Evolutionary conservation across 2,329 filamentous ascomycete genomes (phyloP).

Genomic region (Coniochaeta ligniaria): DNA sequence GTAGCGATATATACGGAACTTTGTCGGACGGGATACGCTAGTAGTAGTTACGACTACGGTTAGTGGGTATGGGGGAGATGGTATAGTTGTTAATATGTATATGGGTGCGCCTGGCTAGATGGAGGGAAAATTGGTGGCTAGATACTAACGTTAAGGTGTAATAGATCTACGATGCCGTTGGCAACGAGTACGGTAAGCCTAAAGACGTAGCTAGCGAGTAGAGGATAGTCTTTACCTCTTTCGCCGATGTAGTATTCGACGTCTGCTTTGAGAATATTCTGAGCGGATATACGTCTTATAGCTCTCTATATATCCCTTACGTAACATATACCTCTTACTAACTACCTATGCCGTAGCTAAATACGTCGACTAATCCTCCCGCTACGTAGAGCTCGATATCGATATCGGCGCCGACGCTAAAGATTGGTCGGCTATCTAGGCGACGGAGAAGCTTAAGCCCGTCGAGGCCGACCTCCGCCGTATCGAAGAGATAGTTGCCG

Average conservation of each 20-base stretch:
- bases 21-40: conserved; percentile 83
- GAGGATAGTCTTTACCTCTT: conserved; percentile 88
- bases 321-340: no score
- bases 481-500: conserved; percentile 82
- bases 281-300: conserved; percentile 52
- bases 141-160: no score
- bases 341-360: no score
- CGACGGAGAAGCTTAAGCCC: conserved; percentile 94
- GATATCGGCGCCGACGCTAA: conserved; percentile 96
- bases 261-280: conserved; percentile 91
- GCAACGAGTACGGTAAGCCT: conserved; percentile 90
- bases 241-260: conserved; percentile 87
- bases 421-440: conserved; percentile 96
- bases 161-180: conserved; percentile 92
- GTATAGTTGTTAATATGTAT: conserved; percentile 89
- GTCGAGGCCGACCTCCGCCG: conserved; percentile 90
- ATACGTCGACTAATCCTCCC: conserved; percentile 42
- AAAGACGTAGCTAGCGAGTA: conserved; percentile 89
- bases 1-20: conserved; percentile 93
- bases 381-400: conserved; percentile 84
- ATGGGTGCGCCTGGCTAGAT: conserved; percentile 54
- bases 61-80: conserved; percentile 81
- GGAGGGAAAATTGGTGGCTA: no score
- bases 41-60: conserved; percentile 92
- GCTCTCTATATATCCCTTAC: neutral